Evolutionary conservation across 805 yeast species (phyloP).

Genomic region (Cyberlindnera suaveolens): DNA sequence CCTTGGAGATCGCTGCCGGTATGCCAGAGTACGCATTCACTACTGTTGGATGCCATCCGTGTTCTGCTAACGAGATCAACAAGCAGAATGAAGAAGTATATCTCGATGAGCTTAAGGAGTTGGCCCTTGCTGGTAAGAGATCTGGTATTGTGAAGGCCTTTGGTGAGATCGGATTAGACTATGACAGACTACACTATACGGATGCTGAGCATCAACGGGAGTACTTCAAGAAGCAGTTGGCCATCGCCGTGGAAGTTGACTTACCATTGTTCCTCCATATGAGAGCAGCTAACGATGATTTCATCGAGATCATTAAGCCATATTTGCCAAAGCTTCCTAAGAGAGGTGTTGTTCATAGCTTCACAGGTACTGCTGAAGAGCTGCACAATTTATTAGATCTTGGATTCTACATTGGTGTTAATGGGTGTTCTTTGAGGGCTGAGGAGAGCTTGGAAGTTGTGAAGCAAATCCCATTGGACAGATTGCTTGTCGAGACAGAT

Average conservation of each 20-base stretch:
- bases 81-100: slow-evolving; percentile 30
- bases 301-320: slow-evolving; percentile 56
- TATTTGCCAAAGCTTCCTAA: slow-evolving; percentile 31
- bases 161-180: slow-evolving; percentile 95
- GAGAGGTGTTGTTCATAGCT: slow-evolving; percentile 87
- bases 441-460: slow-evolving; percentile 68
- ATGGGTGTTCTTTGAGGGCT: slow-evolving; percentile 88
- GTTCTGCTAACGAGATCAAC: slow-evolving; percentile 58
- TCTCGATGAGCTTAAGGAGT: slow-evolving; percentile 39
- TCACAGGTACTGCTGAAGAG: slow-evolving; percentile 77
- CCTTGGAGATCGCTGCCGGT: slow-evolving; percentile 45
- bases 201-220: slow-evolving; percentile 57
- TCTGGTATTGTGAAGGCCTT: slow-evolving; percentile 64
- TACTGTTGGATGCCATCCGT: slow-evolving; percentile 96
- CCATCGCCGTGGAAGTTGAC: slow-evolving; percentile 48
- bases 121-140: slow-evolving; percentile 43
- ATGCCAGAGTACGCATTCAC: slow-evolving; percentile 37
- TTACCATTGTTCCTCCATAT: slow-evolving; percentile 87
- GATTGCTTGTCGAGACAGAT: slow-evolving; percentile 83
- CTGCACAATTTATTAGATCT: slow-evolving; percentile 46
- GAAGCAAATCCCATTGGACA: slow-evolving; percentile 58
- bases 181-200: slow-evolving; percentile 80
- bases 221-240: slow-evolving; percentile 70
- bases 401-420: slow-evolving; percentile 73
- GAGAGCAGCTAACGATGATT: slow-evolving; percentile 82